Base-by-base conservation (phyloP, 768 basidiomycete genomes). In the Tremella mesenterica region DNA sequence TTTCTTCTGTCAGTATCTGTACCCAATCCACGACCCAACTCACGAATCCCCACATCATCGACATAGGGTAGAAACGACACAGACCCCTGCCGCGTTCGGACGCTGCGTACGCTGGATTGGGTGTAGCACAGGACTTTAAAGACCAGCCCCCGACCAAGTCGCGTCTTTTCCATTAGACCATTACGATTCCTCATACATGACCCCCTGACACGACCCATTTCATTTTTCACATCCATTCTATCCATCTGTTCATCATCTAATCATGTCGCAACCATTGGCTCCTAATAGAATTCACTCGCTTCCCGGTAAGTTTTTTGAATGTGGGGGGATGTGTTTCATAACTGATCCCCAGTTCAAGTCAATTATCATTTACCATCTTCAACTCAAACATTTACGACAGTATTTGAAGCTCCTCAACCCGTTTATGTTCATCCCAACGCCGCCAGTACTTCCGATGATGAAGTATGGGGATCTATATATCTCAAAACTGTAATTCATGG, bases 401-500 rank as follows among this genome's bases (percentile, higher is more conserved):
- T 66, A 18, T 63, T 69, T 31, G 23, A 54, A 2, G 20, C 51
- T 9, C 57, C 52, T 27, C 67, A 69, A 43, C 60, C 63, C 26
- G 67, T 69, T 10, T 69, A 69, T 33, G 65, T 69, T 1, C 65
- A 69, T 52, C 60, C 62, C 13, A 60, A 57, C 26, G 51, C 61
- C 1, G 58, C 53, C 16, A 54, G 52, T 25, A 48, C 44, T 23
- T 61, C 50, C 3, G 50, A 59, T 14, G 63, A 63, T 2, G 64
- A 66, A 41, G 39, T 50, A 4, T 69, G 64, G 60, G 67, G 67
- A 31, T 64, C 63, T 12, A 69, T 69, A 36, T 62, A 64, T 50
- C 56, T 69, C n/a, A 69, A 69, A 33, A 63, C 64, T n/a, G 64
- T 66, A 2, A 55, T 64, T 1, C 54, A 57, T 36, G 67, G 67